Percentiles rank a stretch among this genome's conserved stretches.
phyloP scores from a whole-genome alignment of 2,329 filamentous ascomycete genomes.

The Colletotrichum tofieldiae region DNA sequence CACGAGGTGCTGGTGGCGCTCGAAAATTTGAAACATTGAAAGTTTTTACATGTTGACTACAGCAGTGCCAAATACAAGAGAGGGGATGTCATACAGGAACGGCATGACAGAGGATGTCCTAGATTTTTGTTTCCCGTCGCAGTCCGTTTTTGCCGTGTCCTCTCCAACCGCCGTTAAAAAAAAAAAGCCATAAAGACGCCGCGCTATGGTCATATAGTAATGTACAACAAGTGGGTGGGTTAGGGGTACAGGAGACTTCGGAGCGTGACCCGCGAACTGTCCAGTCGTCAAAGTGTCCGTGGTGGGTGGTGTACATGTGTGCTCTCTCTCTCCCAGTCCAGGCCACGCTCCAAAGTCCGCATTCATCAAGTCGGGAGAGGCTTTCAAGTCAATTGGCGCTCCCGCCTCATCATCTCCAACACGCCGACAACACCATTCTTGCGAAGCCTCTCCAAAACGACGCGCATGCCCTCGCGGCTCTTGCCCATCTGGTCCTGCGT shows the following conservation, averaged over 20 bases:
- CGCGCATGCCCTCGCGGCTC: slow-evolving; percentile 86
- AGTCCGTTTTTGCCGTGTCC: slow-evolving; percentile 29
- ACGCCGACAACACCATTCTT: slow-evolving; percentile 73
- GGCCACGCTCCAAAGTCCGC: slow-evolving; percentile 26
- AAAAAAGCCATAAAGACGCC: slow-evolving; percentile 51
- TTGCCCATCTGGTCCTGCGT: slow-evolving; percentile 85
- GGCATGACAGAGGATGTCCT: slow-evolving; percentile 42
- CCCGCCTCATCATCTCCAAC: slow-evolving; percentile 68
- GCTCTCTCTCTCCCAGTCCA: slow-evolving; percentile 5
- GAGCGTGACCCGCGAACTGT: slow-evolving; percentile 22
- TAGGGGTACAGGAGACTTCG: slow-evolving; percentile 21
- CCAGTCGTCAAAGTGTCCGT: slow-evolving; percentile 16
- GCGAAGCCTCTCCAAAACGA: slow-evolving; percentile 80
- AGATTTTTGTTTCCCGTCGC: slow-evolving; percentile 32
- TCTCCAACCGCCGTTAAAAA: slow-evolving; percentile 25
- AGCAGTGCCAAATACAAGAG: slow-evolving; percentile 52
- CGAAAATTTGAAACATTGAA: background rate
- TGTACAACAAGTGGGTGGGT: slow-evolving; percentile 49
- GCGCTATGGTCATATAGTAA: slow-evolving; percentile 53
- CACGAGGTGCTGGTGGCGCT: background rate
- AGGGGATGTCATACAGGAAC: slow-evolving; percentile 55
- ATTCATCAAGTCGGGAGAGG: background rate
- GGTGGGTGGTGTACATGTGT: slow-evolving; percentile 36
- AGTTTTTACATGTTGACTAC: slow-evolving; percentile 17
- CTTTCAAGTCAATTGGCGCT: slow-evolving; percentile 49